A percentile compares a stretch with the other conserved stretches of the same genome.
Evolutionary conservation across 1,139 yeast species (phyloP).

Genomic region (Hemisphaericaspora xylanilytica): DNA sequence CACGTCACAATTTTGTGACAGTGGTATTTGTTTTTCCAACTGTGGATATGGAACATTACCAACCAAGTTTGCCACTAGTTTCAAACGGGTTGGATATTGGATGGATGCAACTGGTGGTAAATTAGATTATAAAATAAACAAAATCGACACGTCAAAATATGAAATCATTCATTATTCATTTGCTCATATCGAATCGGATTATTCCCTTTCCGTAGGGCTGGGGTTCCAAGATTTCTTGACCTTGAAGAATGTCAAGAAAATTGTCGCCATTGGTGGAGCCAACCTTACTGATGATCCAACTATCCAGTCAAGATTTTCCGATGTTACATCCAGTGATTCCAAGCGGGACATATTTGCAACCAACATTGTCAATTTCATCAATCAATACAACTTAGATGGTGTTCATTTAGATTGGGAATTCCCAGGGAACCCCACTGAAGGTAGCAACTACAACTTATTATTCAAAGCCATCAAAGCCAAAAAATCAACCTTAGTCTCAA

Average conservation of each 20-base stretch:
- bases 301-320: slow-evolving; percentile 13
- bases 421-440: slow-evolving; percentile 17
- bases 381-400: slow-evolving; percentile 19
- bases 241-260: slow-evolving; percentile 14
- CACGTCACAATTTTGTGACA: slow-evolving; percentile 16
- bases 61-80: slow-evolving; percentile 14
- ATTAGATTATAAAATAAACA: slow-evolving; percentile 14
- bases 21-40: slow-evolving; percentile 17
- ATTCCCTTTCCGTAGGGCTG: slow-evolving; percentile 11
- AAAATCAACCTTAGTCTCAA: slow-evolving; percentile 2
- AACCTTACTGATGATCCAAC: slow-evolving; percentile 15
- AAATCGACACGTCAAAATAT: slow-evolving; percentile 9
- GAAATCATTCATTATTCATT: slow-evolving; percentile 19
- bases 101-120: slow-evolving; percentile 13
- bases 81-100: slow-evolving; percentile 20
- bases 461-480: slow-evolving; percentile 5
- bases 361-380: slow-evolving; percentile 15
- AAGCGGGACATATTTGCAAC: slow-evolving; percentile 16
- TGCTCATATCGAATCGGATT: slow-evolving; percentile 15
- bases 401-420: slow-evolving; percentile 24
- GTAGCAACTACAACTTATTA: slow-evolving; percentile 4
- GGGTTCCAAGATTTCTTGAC: slow-evolving; percentile 11
- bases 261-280: slow-evolving; percentile 18
- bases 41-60: slow-evolving; percentile 20
- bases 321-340: slow-evolving; percentile 10